Base-by-base conservation (phyloP, 2,329 filamentous ascomycete species). In the Aphanocladium album region DNA sequence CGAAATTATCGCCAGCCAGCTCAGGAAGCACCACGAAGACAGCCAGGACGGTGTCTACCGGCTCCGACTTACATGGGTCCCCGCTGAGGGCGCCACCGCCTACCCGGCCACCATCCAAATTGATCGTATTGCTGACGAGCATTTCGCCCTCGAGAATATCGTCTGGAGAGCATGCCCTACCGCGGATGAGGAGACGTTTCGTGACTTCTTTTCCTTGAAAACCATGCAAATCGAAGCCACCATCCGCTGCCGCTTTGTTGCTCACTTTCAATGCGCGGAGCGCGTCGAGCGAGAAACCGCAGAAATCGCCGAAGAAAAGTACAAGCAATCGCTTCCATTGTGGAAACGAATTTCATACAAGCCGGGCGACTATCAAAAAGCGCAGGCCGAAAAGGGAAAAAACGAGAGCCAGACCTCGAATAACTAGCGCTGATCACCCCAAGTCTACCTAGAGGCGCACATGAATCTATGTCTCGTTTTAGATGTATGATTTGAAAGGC, bases 221-320 rank as follows among this genome's bases (percentile, higher is more conserved):
- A 49, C 35, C 4, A 19, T 30, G 6, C 14, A 11, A 12, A 21
- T 51, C 23, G 12, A 5, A 5, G 35, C 33, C 21, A 50, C 3
- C 12, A 51, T 58, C 5, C 25, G 37, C 35, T 51, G 46, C 35
- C 11, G 12, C 11, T 30, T 19, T 9, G 50, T 60, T 30, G 50
- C 57, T 16, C 12, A 19, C 7, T 12, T 30, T 2, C 37, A 60
- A 25, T 7, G 17, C 16, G 4, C 2, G 19, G 65, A 68, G 61
- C 65, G 65, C 60, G 60, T 62, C 64, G 62, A 58, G 7, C 16
- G n/a, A 2, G 50, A 60, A 25, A 7, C 25, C 14, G 3, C 16
- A 4, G 43, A 37, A 14, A 30, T 33, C 4, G 43, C 19, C 5
- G 39, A 49, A 33, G 8, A 37, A 41, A 23, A 39, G 9, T 46